A percentile compares a stretch with the other conserved stretches of the same genome.
phyloP scores from a whole-genome alignment of 169 alveolate genomes.

The Plasmodium falciparum region DNA sequence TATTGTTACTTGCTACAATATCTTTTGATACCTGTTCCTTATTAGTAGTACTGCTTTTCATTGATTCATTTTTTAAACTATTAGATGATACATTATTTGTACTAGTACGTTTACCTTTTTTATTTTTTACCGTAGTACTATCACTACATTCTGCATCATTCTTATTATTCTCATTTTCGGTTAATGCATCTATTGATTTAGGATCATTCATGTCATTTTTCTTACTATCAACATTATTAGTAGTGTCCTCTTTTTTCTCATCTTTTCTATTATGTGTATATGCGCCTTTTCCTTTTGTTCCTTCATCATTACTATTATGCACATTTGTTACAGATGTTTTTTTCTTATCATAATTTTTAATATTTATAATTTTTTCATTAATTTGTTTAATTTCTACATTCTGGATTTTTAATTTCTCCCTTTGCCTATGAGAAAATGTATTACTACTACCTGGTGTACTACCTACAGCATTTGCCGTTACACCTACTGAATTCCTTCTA shows the following conservation, averaged over 20 bases:
- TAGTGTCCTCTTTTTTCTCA: neutral
- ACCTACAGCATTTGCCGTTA: neutral
- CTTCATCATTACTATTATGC: neutral
- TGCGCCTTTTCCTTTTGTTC: neutral
- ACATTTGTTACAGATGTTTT: neutral
- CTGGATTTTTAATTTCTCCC: constrained; percentile 74
- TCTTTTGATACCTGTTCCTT: neutral
- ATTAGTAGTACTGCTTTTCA: neutral
- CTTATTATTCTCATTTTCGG: neutral
- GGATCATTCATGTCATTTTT: neutral
- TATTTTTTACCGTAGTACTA: neutral
- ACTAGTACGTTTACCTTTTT: neutral
- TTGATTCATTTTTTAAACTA: constrained; percentile 13
- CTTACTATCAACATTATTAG: neutral
- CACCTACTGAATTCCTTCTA: neutral
- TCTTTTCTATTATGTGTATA: neutral
- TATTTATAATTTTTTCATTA: constrained; percentile 31
- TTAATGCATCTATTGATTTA: neutral
- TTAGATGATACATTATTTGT: neutral
- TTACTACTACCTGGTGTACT: neutral
- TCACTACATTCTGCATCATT: constrained; percentile 8
- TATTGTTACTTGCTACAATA: neutral
- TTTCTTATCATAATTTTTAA: constrained; percentile 6
- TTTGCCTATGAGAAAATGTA: constrained; percentile 40
- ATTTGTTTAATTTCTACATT: constrained; percentile 74